phyloP scores from a whole-genome alignment of 2,329 filamentous ascomycete species.

The Macrophomina pseudophaseolina region DNA sequence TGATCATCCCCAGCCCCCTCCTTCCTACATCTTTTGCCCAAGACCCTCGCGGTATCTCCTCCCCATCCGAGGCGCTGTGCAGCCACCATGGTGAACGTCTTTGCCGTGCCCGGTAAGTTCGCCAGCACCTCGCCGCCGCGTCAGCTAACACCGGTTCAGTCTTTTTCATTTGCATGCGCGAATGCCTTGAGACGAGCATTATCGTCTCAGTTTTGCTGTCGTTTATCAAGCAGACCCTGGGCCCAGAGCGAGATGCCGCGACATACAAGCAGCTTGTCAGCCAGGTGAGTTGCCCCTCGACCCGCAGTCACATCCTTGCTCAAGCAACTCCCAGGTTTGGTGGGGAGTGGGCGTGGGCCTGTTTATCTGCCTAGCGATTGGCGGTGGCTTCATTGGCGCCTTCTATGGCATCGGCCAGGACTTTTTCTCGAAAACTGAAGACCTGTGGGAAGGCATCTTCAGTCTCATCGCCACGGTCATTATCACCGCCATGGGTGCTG shows the following conservation, averaged over 20 bases:
- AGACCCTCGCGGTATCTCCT: slow-evolving; percentile 12
- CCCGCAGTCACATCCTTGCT: neutral
- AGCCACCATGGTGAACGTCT: slow-evolving; percentile 66
- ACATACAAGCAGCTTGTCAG: slow-evolving; percentile 71
- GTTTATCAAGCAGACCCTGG: slow-evolving; percentile 82
- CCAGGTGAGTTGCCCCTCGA: slow-evolving; percentile 55
- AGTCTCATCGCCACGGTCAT: slow-evolving; percentile 75
- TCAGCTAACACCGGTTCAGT: slow-evolving; percentile 51
- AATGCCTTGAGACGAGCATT: slow-evolving; percentile 81
- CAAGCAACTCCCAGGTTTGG: slow-evolving; percentile 63
- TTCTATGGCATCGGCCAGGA: slow-evolving; percentile 74
- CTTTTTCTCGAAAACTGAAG: slow-evolving; percentile 70
- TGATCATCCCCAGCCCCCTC: slow-evolving; percentile 6
- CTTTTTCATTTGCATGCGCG: slow-evolving; percentile 90
- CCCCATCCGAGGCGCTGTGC: slow-evolving; percentile 23
- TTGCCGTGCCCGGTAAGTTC: slow-evolving; percentile 68
- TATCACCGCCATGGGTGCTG: slow-evolving; percentile 80
- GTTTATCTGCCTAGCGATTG: slow-evolving; percentile 68
- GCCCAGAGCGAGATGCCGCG: slow-evolving; percentile 63
- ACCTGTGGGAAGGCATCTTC: slow-evolving; percentile 83
- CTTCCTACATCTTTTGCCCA: neutral
- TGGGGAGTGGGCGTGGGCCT: slow-evolving; percentile 67
- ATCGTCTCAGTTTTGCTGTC: slow-evolving; percentile 86
- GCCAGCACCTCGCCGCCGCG: neutral
- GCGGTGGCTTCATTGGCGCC: slow-evolving; percentile 69